Base-by-base conservation (phyloP, 2,329 filamentous ascomycete genomes). In the Fonsecaea multimorphosa region DNA sequence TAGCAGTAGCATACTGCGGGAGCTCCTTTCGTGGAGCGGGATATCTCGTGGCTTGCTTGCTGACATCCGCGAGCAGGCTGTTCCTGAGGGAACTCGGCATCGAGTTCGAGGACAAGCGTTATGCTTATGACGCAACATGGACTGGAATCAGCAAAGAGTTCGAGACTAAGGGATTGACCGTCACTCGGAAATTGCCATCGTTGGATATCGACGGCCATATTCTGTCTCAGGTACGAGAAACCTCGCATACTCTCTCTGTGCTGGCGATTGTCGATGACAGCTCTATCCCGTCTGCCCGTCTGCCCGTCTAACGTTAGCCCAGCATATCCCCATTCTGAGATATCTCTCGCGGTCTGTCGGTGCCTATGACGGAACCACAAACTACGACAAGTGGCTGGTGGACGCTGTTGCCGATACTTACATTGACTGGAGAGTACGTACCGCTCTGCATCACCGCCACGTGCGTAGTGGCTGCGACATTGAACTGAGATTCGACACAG, bases 381-480 rank as follows among this genome's bases (percentile, higher is more conserved):
- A 69, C 46, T 66, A 71, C 2, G 78, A 80, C 24, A 79, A 79
- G 61, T 79, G 76, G 44, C 19, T 75, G 1, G 73, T 79, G 0
- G 78, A 80, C 63, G 71, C 74, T 1, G 76, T 79, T 0, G 64
- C 77, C 1, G 78, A 80, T 34, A 65, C 79, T 11, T 80, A 80
- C 32, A 73, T 76, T 7, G 78, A 80, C 46, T 79, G 78, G 78
- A 73, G 78, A 51, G 78, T 79, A 66, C 72, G 76, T 70, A 46
- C 3, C 11, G 1, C 32, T 31, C 4, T 34, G n/a, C 24, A 16
- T n/a, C 8, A 19, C 22, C 44, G 9, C 24, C 22, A 24, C n/a
- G 5, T 40, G 38, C 6, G 14, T n/a, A 12, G 24, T 29, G 38
- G 31, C 29, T 52, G 31, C 3, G 46, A 16, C 27, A 5, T 2